Evolutionary conservation across 2,329 filamentous ascomycete species (phyloP).

Genomic region (Cladobotryum protrusum): DNA sequence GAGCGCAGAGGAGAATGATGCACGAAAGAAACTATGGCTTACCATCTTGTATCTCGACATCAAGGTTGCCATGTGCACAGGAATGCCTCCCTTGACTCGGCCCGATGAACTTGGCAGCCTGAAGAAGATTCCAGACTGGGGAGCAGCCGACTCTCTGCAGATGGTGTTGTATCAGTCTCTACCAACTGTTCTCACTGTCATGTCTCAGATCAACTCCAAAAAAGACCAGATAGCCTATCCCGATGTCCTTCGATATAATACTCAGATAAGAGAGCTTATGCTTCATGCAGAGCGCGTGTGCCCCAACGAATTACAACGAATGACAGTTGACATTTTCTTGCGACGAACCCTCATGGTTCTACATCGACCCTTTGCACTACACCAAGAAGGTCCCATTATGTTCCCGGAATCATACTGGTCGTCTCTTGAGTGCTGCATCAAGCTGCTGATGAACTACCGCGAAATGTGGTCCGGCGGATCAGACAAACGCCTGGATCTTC

Average conservation of each 20-base stretch:
- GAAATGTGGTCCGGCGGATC: conserved; percentile 27
- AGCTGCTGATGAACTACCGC: conserved; percentile 30
- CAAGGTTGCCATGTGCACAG: conserved; percentile 29
- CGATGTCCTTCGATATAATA: conserved; percentile 28
- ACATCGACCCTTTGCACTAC: conserved; percentile 30
- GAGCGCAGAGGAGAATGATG: conserved; percentile 21
- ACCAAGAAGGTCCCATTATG: conserved; percentile 25
- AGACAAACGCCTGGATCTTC: conserved; percentile 22
- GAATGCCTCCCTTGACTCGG: conserved; percentile 29
- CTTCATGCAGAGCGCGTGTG: conserved; percentile 24
- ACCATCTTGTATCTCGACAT: conserved; percentile 32
- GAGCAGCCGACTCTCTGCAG: conserved; percentile 24
- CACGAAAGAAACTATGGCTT: conserved; percentile 27
- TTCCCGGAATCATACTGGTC: conserved; percentile 32
- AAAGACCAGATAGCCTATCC: conserved; percentile 26
- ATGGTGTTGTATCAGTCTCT: conserved; percentile 26
- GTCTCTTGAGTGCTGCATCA: conserved; percentile 31
- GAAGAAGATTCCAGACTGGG: conserved; percentile 20
- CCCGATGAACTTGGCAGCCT: conserved; percentile 26
- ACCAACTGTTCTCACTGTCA: conserved; percentile 25
- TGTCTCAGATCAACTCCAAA: conserved; percentile 28
- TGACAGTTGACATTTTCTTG: conserved; percentile 30
- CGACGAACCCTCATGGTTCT: conserved; percentile 31
- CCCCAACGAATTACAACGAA: conserved; percentile 24
- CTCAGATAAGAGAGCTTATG: conserved; percentile 28